Evolutionary conservation across 805 yeast species (phyloP).

Genomic region (Candida maltosa): DNA sequence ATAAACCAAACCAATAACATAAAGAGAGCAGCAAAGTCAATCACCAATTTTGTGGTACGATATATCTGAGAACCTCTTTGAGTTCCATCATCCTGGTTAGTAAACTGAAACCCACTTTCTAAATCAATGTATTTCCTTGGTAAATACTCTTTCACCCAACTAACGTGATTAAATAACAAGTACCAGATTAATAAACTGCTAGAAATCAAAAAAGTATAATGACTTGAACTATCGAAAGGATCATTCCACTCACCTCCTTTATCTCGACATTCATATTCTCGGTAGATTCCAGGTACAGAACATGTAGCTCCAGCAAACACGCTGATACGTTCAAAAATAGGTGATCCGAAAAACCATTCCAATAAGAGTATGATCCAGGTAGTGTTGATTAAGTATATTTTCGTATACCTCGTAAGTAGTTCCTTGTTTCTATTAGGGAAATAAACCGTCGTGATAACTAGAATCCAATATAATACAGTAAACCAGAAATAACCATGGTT

Average conservation of each 20-base stretch:
- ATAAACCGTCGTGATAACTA: neutral
- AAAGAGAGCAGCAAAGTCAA: slow-evolving; percentile 3
- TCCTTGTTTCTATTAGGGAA: neutral
- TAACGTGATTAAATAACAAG: slow-evolving; percentile 1
- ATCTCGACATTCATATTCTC: slow-evolving; percentile 10
- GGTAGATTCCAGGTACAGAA: slow-evolving; percentile 12
- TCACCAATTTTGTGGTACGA: neutral
- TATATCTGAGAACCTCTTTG: neutral
- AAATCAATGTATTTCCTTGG: neutral
- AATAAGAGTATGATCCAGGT: slow-evolving; percentile 4
- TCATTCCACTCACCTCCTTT: slow-evolving; percentile 39
- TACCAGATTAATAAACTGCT: slow-evolving; percentile 35
- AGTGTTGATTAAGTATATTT: slow-evolving; percentile 5
- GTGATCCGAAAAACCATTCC: slow-evolving; percentile 34
- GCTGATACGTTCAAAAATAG: slow-evolving; percentile 29
- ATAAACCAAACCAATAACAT: slow-evolving; percentile 33
- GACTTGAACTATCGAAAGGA: slow-evolving; percentile 56
- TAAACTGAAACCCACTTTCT: neutral
- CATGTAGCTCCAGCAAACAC: slow-evolving; percentile 40
- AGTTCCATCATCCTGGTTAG: neutral
- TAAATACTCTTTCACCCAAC: neutral
- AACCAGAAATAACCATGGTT: slow-evolving; percentile 30
- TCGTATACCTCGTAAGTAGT: neutral
- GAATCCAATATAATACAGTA: slow-evolving; percentile 12
- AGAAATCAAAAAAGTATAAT: slow-evolving; percentile 43